Evolutionary conservation across 257 asterid species (phyloP), one percentile per base, ranked within the genome.

Genomic region (Petunia secreta): DNA sequence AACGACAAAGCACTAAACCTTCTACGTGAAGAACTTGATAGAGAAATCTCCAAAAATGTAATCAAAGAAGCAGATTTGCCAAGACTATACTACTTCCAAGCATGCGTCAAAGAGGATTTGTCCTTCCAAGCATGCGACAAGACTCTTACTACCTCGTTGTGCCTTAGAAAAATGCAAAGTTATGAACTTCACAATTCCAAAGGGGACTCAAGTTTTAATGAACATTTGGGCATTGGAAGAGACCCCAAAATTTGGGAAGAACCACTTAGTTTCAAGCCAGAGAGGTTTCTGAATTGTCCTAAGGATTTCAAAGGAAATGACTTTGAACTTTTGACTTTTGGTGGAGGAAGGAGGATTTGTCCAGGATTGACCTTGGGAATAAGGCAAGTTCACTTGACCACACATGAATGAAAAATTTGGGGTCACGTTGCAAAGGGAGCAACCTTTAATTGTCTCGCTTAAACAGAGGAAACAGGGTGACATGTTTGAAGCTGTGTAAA

Each of bases 261-360:
- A 44, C 89, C 92, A 15, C 16, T 83, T 52, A 64, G 68, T 36
- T 89, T 81, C 39, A 75, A 50, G 50, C 89, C 87, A 16, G 88
- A 83, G 78, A 66, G 89, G 78, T 87, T 88, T 65, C 74, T 88
- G 1, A 59, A 69, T 11, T 81, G 82, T 2, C n/a, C 44, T 41
- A 0, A 74, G 58, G 88, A 88, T 46, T 88, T 79, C 53, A 88
- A 80, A 82, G 89, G 90, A 73, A 85, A 83, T 53, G 83, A 85
- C 59, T 87, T 87, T 38, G 88, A 85, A 73, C 65, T 82, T 57
- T 39, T 89, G 80, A 83, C 92, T 1, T 89, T 89, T 81, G 89
- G 89, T 8, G 84, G 88, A 5, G 92, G 92, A 37, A 78, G 86
- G 54, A 88, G 92, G 71, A 87, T 88, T 37, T 88, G 91, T 59